Conservation (phyloP, 176 grass and related monocot genomes). For the Rhynchospora pubera region DNA sequence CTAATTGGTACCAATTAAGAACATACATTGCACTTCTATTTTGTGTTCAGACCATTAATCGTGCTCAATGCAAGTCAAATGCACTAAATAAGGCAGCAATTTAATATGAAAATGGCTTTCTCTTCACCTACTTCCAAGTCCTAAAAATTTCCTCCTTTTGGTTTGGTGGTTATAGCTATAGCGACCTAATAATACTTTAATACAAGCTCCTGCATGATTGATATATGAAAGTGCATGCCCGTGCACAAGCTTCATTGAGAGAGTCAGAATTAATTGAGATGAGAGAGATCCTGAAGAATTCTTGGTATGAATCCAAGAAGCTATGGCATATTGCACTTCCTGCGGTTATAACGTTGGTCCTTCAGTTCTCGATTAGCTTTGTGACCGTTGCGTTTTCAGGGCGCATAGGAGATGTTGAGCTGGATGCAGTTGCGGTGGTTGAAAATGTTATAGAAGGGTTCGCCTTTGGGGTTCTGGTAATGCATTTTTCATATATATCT, state of each 20-base stretch:
- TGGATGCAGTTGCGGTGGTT: constrained; percentile 44
- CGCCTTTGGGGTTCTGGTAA: constrained; percentile 60
- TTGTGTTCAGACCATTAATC: background rate
- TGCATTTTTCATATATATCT: background rate
- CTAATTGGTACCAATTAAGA: background rate
- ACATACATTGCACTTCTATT: background rate
- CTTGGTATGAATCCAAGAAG: constrained; percentile 34
- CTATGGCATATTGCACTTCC: constrained; percentile 54
- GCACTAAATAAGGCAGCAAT: background rate
- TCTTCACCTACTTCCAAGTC: background rate
- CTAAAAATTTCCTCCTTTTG: background rate
- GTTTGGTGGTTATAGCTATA: background rate
- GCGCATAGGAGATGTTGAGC: constrained; percentile 40
- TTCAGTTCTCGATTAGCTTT: constrained; percentile 56
- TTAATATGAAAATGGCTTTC: background rate
- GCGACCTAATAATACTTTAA: background rate
- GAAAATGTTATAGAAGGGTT: constrained; percentile 52
- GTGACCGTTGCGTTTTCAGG: constrained; percentile 51
- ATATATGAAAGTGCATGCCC: background rate
- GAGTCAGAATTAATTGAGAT: background rate
- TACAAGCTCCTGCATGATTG: background rate
- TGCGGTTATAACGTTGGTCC: constrained; percentile 36
- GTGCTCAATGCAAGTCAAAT: background rate
- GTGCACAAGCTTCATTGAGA: background rate
- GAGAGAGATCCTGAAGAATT: constrained; percentile 15